phyloP scores from a whole-genome alignment of 2,329 filamentous ascomycete species.

The Colletotrichum limetticola region DNA sequence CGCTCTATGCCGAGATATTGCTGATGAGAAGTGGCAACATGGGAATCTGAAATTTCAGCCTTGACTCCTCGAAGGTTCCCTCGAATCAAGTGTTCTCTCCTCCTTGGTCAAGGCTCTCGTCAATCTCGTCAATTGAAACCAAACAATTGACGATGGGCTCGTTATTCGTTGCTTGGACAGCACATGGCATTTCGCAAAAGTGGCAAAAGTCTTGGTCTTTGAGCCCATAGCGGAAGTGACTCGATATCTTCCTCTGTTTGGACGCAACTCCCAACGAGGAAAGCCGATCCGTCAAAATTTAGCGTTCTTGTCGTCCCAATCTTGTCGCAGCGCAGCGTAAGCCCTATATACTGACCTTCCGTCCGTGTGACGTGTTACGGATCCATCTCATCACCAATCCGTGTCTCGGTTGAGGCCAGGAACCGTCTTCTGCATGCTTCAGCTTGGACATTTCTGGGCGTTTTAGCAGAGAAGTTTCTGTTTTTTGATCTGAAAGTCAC shows the following conservation, averaged over 20 bases:
- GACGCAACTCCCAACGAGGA: neutral
- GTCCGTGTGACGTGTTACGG: neutral
- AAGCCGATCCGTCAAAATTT: neutral
- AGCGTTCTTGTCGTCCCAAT: neutral
- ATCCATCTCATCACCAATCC: neutral
- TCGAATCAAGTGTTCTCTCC: neutral
- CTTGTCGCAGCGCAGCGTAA: neutral
- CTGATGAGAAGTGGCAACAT: neutral
- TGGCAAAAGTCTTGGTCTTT: conserved; percentile 1
- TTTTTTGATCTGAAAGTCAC: neutral
- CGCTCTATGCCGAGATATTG: neutral
- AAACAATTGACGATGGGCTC: neutral
- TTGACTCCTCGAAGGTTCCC: neutral
- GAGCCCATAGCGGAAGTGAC: neutral
- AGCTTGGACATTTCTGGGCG: neutral
- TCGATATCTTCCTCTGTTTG: too few species aligned
- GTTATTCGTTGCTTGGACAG: too few species aligned
- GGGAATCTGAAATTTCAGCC: neutral
- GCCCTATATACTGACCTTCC: neutral
- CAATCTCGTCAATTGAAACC: neutral
- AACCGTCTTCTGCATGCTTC: neutral
- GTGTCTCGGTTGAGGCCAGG: neutral
- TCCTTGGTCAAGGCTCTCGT: neutral
- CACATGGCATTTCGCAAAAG: neutral
- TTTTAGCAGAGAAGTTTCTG: neutral